Conservation (phyloP, 331 rosid genomes). For the Spiraea crenata region DNA sequence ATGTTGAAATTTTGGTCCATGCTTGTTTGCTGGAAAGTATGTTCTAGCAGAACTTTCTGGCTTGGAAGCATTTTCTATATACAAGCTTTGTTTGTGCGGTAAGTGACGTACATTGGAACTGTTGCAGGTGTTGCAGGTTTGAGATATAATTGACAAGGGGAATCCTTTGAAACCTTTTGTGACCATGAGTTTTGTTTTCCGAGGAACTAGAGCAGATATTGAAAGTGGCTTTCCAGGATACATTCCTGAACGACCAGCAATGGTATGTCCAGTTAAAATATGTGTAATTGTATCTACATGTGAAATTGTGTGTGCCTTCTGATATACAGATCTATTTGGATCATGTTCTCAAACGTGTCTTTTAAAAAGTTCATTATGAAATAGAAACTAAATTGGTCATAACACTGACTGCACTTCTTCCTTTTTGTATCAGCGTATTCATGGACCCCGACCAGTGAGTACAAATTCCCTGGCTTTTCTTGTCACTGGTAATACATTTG, state of each 20-base stretch:
- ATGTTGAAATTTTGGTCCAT: background rate
- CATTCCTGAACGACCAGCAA: slow-evolving; percentile 65
- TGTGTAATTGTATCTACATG: background rate
- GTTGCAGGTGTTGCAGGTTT: slow-evolving; percentile 2
- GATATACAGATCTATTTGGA: background rate
- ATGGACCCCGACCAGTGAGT: slow-evolving; percentile 70
- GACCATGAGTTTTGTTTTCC: slow-evolving; percentile 80
- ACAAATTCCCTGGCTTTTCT: slow-evolving; percentile 89
- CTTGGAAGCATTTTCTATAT: background rate
- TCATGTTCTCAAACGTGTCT: background rate
- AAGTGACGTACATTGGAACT: background rate
- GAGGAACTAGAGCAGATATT: slow-evolving; percentile 78
- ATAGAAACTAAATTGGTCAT: background rate
- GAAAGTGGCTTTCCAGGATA: slow-evolving; percentile 77
- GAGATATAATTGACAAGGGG: background rate
- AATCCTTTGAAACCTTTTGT: slow-evolving; percentile 4
- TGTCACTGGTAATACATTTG: slow-evolving; percentile 59
- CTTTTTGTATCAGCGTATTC: slow-evolving; percentile 57
- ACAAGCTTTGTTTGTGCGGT: background rate
- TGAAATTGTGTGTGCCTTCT: background rate
- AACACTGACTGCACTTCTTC: slow-evolving; percentile 18
- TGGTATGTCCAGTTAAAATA: slow-evolving; percentile 42
- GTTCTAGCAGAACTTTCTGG: background rate
- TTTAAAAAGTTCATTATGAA: background rate
- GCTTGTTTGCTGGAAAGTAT: background rate